Evolutionary conservation across 2,329 filamentous ascomycete genomes (phyloP).

Genomic region (Hypoxylon sp.): DNA sequence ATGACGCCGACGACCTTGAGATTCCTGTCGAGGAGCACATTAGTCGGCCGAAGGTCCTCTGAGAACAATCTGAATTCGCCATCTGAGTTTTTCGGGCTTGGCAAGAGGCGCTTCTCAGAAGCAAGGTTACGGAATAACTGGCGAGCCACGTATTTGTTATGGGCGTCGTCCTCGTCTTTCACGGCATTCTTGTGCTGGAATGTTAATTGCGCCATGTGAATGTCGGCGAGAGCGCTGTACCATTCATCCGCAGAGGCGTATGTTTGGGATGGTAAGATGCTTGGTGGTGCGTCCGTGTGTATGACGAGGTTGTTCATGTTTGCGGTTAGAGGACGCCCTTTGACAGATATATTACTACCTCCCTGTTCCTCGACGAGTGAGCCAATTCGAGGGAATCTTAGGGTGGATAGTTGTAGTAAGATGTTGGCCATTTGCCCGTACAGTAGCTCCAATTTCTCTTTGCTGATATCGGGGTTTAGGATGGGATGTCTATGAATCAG

Average conservation of each 20-base stretch:
- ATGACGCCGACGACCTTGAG: slow-evolving; percentile 55
- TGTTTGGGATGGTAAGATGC: slow-evolving; percentile 39
- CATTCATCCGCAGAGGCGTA: slow-evolving; percentile 57
- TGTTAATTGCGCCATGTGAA: slow-evolving; percentile 59
- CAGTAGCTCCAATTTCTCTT: slow-evolving; percentile 54
- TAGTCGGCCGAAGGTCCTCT: slow-evolving; percentile 27
- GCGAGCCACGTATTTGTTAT: slow-evolving; percentile 61
- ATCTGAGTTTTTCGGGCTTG: not conserved
- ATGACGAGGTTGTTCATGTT: slow-evolving; percentile 60
- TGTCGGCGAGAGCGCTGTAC: slow-evolving; percentile 58
- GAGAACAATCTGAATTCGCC: slow-evolving; percentile 49
- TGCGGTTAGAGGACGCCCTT: slow-evolving; percentile 57
- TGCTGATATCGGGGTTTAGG: slow-evolving; percentile 55
- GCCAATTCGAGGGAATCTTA: slow-evolving; percentile 59
- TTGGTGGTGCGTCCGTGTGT: slow-evolving; percentile 40
- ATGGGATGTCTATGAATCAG: slow-evolving; percentile 47
- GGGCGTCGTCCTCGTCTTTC: slow-evolving; percentile 57
- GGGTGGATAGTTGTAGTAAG: slow-evolving; percentile 57
- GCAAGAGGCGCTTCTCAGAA: slow-evolving; percentile 11
- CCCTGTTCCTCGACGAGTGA: slow-evolving; percentile 52
- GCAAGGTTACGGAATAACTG: slow-evolving; percentile 59
- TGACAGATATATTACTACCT: slow-evolving; percentile 50
- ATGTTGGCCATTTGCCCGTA: slow-evolving; percentile 60
- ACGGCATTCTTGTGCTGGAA: slow-evolving; percentile 61
- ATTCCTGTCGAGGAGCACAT: slow-evolving; percentile 46